Base-by-base conservation (phyloP, 2,329 filamentous ascomycete species). In the Cercospora berteroae region DNA sequence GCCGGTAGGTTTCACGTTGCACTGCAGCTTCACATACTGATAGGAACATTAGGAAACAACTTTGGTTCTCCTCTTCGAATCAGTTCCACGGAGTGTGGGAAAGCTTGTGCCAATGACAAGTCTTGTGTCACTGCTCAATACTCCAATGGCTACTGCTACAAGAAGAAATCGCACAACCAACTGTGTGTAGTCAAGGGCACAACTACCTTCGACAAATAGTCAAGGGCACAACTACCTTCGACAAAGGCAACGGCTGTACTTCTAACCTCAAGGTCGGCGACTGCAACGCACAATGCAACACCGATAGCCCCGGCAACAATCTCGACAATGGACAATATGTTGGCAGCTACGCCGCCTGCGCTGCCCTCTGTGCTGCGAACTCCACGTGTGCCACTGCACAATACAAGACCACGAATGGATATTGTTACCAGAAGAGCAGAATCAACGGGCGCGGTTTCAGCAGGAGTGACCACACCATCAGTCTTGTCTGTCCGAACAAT, bases 261-360 rank as follows among this genome's bases (percentile, higher is more conserved):
- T 29, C 52, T 4, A 27, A 56, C 5, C 13, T 18, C 20, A 56
- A 56, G 12, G 27, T 56, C 13, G 27, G 16, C 10, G 52, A 25
- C 52, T 56, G 52, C 27, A 56, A 16, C 16, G 52, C 29, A n/a
- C 5, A 56, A 13, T 56, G 52, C 27, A 31, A 31, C 52, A 56
- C n/a, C 52, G 52, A 56, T 13, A 56, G 52, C 52, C 52, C 52
- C 7, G 52, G 52, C 52, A 56, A 56, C 52, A 56, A 56, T 31
- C 52, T 56, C 52, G 52, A 56, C 27, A 31, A 25, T 56, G 52
- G 52, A 29, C 52, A 56, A 18, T 56, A 56, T 6, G 27, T 31
- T 13, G 52, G 52, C 25, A 56, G n/a, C 27, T 31, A 56, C 18
- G 52, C 52, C 16, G 52, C 52, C 23, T 56, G 27, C 27, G 52